Conservation (phyloP, 164 flowering plant species). For the Annona cherimola region DNA sequence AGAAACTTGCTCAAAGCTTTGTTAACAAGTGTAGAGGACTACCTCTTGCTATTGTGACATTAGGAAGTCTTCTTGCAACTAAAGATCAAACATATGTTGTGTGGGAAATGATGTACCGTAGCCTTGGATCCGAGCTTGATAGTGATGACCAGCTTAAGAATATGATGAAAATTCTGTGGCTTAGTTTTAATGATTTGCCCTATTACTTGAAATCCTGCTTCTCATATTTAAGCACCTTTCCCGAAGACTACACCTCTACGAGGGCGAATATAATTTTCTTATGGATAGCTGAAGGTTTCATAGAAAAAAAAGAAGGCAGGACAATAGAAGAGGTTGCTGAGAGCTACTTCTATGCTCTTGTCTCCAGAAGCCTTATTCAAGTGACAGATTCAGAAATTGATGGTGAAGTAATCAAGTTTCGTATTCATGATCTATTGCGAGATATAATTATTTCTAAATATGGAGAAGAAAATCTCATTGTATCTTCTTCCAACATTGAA, state of each 20-base stretch:
- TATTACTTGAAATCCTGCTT: slow-evolving; percentile 16
- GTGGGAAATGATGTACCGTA: slow-evolving; percentile 11
- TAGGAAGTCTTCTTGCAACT: slow-evolving; percentile 13
- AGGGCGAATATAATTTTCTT: slow-evolving; percentile 11
- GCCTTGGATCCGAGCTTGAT: slow-evolving; percentile 7
- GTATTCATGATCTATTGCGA: slow-evolving; percentile 4
- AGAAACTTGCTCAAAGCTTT: not conserved
- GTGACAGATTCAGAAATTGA: not conserved
- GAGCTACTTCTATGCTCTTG: slow-evolving; percentile 4
- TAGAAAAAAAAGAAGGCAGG: not conserved
- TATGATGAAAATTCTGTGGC: not conserved
- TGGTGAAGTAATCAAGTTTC: not conserved
- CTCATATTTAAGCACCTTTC: slow-evolving; percentile 14
- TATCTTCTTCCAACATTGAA: no score
- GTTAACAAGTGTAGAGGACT: slow-evolving; percentile 14
- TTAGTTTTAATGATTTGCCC: slow-evolving; percentile 13
- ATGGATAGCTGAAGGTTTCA: slow-evolving; percentile 21
- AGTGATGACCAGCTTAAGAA: not conserved
- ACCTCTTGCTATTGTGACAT: slow-evolving; percentile 16
- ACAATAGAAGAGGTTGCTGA: slow-evolving; percentile 3
- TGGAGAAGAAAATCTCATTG: not conserved
- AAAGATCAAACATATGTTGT: slow-evolving; percentile 1
- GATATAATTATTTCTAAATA: not conserved
- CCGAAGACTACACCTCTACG: slow-evolving; percentile 8
- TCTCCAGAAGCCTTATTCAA: slow-evolving; percentile 3